Evolutionary conservation across 305 asterid species (phyloP), one percentile per base, ranked within the genome.

Genomic region (Fraxinus velutina): DNA sequence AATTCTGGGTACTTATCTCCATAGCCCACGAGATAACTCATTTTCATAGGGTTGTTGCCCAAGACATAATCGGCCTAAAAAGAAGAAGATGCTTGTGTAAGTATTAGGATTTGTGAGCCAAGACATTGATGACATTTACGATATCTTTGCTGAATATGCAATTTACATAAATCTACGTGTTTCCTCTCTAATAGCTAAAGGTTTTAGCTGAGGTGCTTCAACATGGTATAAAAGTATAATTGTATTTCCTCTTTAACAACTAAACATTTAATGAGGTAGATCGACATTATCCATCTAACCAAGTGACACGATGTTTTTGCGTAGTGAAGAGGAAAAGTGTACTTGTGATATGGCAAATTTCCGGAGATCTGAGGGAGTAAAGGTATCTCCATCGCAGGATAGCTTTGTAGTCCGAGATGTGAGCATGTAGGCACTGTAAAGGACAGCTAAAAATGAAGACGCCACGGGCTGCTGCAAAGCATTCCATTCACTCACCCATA

Each of bases 381-480:
- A 95, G 17, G 80, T 82, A 13, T 76, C 71, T 5, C 96, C 93
- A 74, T 88, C 34, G 71, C 99, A 95, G 9, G 94, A 81, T 78
- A 96, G 21, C 77, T 80, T 83, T 19, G 91, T 86, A 44, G 98
- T 96, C 77, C 92, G 89, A 79, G 99, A 93, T n/a, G 99, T 78
- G 60, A 89, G 94, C 99, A 96, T 96, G 89, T 94, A 96, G 86
- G 94, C 97, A 24, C 98, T 93, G 90, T 90, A 96, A 47, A 96
- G 50, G 32, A 86, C 89, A 0, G 98, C 99, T 80, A 96, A 83
- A 87, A 96, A 94, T 1, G 97, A 97, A 2, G 98, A 92, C 34
- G 98, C 97, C 76, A 93, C 97, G 0, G 98, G 97, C 50, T 96
- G 99, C 86, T 96, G 99, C 82, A 96, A 87, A 30, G 98, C 85